Conservation (phyloP, 1,139 yeast species). For the Saccharomyces hybrid region DNA sequence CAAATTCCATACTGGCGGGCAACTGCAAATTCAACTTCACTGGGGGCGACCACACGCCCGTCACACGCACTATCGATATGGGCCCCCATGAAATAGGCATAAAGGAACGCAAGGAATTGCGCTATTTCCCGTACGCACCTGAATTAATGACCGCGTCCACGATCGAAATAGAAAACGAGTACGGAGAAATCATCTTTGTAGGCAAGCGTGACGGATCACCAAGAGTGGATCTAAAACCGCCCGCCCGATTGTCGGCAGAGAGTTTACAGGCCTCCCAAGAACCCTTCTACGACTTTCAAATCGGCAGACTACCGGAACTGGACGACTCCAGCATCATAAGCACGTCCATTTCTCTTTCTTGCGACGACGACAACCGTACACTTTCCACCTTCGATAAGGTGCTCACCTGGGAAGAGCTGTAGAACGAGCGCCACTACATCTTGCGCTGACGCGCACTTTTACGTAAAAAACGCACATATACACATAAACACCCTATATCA, state of each 20-base stretch:
- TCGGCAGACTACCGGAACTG: background rate
- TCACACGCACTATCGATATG: slow-evolving; percentile 4
- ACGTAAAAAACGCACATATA: background rate
- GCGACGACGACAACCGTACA: background rate
- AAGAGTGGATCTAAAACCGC: background rate
- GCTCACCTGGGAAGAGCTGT: background rate
- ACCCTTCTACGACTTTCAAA: background rate
- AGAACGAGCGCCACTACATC: background rate
- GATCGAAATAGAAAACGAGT: background rate
- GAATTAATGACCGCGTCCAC: background rate
- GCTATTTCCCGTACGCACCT: background rate
- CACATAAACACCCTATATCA: background rate
- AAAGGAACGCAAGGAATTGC: background rate
- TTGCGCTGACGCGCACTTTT: background rate
- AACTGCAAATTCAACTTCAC: slow-evolving; percentile 12
- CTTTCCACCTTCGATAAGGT: background rate
- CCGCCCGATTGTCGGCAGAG: background rate
- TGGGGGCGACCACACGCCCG: slow-evolving; percentile 4
- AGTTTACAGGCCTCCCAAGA: background rate
- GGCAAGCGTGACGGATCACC: background rate
- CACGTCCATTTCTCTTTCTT: background rate
- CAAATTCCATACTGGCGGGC: slow-evolving; percentile 10
- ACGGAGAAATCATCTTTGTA: background rate
- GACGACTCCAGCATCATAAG: background rate
- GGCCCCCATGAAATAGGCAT: slow-evolving; percentile 8